A percentile compares a stretch with the other conserved stretches of the same genome.
phyloP scores from a whole-genome alignment of 306 rosid species.

The Vigna trinervia region DNA sequence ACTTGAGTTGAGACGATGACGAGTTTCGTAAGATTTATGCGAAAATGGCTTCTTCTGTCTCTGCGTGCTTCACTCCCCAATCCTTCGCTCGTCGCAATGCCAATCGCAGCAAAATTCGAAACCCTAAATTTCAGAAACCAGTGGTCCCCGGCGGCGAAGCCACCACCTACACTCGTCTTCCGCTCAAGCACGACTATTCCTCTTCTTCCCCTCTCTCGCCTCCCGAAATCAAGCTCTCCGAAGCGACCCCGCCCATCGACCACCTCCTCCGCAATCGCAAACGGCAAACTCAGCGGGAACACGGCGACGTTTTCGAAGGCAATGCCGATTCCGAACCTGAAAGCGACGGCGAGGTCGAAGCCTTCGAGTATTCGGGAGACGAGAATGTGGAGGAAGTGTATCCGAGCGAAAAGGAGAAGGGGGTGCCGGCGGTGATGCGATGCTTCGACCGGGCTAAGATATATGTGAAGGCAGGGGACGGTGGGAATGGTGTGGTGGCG shows the following conservation, averaged over 20 bases:
- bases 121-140: constrained; percentile 45
- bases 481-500: constrained; percentile 92
- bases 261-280: constrained; percentile 38
- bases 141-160: constrained; percentile 67
- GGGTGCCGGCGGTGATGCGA: constrained; percentile 92
- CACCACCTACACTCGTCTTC: constrained; percentile 85
- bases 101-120: background rate
- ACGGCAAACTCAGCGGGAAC: background rate
- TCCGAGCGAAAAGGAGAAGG: constrained; percentile 71
- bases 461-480: constrained; percentile 76
- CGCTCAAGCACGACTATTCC: constrained; percentile 75
- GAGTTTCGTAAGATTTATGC: background rate
- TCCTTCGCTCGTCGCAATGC: constrained; percentile 59
- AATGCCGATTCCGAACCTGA: constrained; percentile 49
- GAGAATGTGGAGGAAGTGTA: constrained; percentile 37
- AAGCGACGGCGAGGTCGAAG: constrained; percentile 15
- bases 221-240: constrained; percentile 77
- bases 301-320: constrained; percentile 14
- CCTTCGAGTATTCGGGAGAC: constrained; percentile 11
- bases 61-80: constrained; percentile 58
- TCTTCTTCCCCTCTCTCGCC: constrained; percentile 47
- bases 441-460: constrained; percentile 91
- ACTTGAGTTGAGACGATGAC: background rate
- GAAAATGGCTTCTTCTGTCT: constrained; percentile 60
- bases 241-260: constrained; percentile 48